Conservation (phyloP, 331 rosid genomes). For the Malus hybrid region DNA sequence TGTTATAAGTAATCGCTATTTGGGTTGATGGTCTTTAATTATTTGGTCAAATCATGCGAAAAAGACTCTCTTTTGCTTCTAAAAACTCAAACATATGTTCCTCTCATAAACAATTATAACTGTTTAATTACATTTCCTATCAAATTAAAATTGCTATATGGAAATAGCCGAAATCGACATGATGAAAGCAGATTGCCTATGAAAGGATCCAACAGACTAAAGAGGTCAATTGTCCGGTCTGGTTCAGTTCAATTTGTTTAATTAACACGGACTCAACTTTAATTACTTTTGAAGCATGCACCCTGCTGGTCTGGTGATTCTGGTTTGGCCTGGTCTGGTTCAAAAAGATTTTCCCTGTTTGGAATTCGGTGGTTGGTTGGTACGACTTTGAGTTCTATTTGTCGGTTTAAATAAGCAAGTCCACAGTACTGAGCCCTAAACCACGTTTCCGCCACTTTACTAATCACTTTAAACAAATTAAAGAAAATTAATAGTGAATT, state of each 20-base stretch:
- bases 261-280: neutral
- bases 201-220: neutral
- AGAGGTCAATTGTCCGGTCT: neutral
- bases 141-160: neutral
- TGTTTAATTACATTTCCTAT: neutral
- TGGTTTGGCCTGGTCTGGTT: neutral
- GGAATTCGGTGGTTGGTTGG: neutral
- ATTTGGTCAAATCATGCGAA: neutral
- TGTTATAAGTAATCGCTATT: neutral
- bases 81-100: neutral
- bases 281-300: neutral
- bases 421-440: too few species aligned
- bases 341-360: neutral
- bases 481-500: neutral
- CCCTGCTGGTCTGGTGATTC: neutral
- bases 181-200: neutral
- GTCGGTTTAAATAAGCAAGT: constrained; percentile 3
- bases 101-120: neutral
- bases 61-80: neutral
- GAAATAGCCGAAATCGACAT: neutral
- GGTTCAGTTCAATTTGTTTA: neutral
- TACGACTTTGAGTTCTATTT: constrained; percentile 2
- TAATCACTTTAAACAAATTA: neutral
- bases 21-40: neutral
- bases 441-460: neutral